These are phyloP conservation scores for Scopulariopsis brevicaulis DNA, from an alignment of 2,329 filamentous ascomycete genomes.

Conservation along the genomic window DNA sequence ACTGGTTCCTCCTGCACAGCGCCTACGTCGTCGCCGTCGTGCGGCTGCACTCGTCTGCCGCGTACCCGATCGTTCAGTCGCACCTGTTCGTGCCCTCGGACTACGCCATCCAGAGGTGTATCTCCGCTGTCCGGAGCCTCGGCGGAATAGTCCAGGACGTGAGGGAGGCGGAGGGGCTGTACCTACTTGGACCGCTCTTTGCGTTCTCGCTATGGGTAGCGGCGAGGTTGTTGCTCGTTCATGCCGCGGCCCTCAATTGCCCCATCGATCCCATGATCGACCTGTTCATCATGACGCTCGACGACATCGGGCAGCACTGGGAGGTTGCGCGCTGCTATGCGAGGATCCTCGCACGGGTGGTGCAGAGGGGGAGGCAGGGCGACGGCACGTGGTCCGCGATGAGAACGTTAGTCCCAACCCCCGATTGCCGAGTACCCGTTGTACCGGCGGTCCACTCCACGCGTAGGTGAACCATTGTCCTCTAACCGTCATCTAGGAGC, in stretches of 20 bases:
- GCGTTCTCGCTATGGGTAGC: constrained; percentile 32
- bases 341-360: constrained; percentile 24
- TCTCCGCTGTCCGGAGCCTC: constrained; percentile 30
- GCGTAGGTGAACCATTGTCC: not conserved
- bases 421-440: not conserved
- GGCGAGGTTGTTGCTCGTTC: constrained; percentile 25
- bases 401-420: constrained; percentile 17
- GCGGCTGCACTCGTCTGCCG: constrained; percentile 29
- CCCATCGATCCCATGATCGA: constrained; percentile 25
- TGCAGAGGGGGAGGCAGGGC: constrained; percentile 22
- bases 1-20: constrained; percentile 33
- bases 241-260: constrained; percentile 24
- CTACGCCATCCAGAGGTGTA: constrained; percentile 31
- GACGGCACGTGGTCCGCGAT: constrained; percentile 24
- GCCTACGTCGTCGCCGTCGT: constrained; percentile 31
- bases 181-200: constrained; percentile 29
- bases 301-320: constrained; percentile 29
- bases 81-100: constrained; percentile 29
- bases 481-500: constrained; percentile 9
- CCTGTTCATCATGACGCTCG: constrained; percentile 29
- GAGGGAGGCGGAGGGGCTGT: constrained; percentile 27
- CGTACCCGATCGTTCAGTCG: constrained; percentile 26
- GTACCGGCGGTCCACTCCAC: not conserved
- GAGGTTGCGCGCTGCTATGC: constrained; percentile 30
- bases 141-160: constrained; percentile 30